These are phyloP conservation scores for Citrus hindsii DNA, from an alignment of 345 rosid genomes.

Conservation along the genomic window DNA sequence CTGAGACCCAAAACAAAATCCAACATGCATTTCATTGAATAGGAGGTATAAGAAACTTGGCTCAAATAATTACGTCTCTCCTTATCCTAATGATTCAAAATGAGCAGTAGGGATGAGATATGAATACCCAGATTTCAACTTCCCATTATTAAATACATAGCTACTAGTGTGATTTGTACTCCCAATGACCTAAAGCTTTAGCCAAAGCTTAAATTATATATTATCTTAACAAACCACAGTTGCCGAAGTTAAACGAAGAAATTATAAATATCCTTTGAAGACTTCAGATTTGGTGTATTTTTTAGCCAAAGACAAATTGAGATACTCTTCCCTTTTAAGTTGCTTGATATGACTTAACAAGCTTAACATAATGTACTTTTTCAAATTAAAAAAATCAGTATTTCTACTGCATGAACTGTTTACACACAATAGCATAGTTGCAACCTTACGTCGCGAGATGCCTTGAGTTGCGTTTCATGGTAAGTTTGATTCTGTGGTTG, in stretches of 20 bases:
- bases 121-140: not conserved
- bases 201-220: not conserved
- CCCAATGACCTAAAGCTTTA: not conserved
- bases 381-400: not conserved
- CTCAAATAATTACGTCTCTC: not conserved
- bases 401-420: constrained; percentile 26
- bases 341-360: not conserved
- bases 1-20: constrained; percentile 37
- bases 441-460: constrained; percentile 98
- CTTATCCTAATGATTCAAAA: not conserved
- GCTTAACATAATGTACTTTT: not conserved
- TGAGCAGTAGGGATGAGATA: not conserved
- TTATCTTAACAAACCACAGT: not conserved
- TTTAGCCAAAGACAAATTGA: not conserved
- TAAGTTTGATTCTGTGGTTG: constrained; percentile 40
- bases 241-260: not conserved
- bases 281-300: not conserved
- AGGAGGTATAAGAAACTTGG: constrained; percentile 8
- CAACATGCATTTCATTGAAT: constrained; percentile 33
- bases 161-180: not conserved
- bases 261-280: not conserved
- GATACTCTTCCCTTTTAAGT: not conserved
- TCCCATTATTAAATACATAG: not conserved
- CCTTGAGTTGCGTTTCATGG: constrained; percentile 91
- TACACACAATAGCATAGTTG: constrained; percentile 45